Base-by-base conservation (phyloP, 2,329 filamentous ascomycete species). In the Lasiodiplodia gonubiensis region DNA sequence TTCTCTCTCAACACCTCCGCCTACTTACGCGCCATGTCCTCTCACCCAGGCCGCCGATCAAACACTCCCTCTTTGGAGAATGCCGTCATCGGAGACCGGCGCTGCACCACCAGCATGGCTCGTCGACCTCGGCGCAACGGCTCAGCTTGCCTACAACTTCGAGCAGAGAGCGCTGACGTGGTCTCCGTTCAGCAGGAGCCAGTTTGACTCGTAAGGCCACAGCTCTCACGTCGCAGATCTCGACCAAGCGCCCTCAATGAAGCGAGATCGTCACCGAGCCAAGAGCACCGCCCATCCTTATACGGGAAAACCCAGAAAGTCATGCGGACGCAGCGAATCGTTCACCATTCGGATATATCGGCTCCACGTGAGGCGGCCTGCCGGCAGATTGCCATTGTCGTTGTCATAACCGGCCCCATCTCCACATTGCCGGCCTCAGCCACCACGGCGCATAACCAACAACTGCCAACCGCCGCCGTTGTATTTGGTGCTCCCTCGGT, bases 261-360 rank as follows among this genome's bases (percentile, higher is more conserved):
- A 63, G 59, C 59, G 46, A 63, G 59, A 63, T 63, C 59, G 59
- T 51, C 59, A 18, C 59, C 42, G 18, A 37, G 59, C 59, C 59
- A 63, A 51, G 59, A 49, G 16, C 42, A 49, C 59, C 30, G 59
- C 46, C 59, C 59, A 63, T 63, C 59, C 46, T 63, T 46, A 63
- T 63, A 51, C 37, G 59, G 39, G 42, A 42, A 21, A 18, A 42
- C 14, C 37, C 55, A 30, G 35, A 27, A 27, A 37, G 59, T 63
- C 59, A 63, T 63, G 59, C 59, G 59, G 59, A 49, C 42, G 11
- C n/a, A 6, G 16, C 27, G 53, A 55, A 11, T 21, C 30, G 53
- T 33, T 35, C 27, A 21, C 57, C 57, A 4, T 46, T 60, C 59
- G 59, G 59, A 37, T 63, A 63, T 30, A 4, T 51, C 59, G 57